phyloP scores from a whole-genome alignment of 139 green algal species.

The Chlorella sp. region DNA sequence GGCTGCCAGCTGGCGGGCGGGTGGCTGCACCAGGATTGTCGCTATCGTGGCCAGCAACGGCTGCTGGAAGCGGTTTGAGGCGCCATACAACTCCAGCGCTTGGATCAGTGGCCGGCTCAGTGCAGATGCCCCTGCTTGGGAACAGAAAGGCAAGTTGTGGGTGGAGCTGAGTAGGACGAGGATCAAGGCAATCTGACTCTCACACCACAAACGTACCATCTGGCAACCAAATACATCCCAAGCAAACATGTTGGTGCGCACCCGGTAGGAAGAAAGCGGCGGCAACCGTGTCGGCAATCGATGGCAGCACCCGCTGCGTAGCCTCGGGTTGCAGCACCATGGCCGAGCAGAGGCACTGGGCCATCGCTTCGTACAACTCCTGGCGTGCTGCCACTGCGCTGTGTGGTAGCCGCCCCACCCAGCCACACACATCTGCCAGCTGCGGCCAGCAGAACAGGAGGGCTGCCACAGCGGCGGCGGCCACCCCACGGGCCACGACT shows the following conservation, averaged over 20 bases:
- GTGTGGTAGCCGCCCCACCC: not conserved
- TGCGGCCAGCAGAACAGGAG: slow-evolving; percentile 25
- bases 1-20: not conserved
- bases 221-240: no score
- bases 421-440: slow-evolving; percentile 11
- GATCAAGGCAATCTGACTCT: not conserved
- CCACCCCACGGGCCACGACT: not conserved
- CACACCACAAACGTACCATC: not conserved
- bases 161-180: not conserved
- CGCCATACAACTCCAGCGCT: slow-evolving; percentile 11
- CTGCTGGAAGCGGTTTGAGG: not conserved
- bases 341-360: slow-evolving; percentile 11
- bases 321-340: slow-evolving; percentile 3
- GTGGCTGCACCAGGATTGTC: not conserved
- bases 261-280: slow-evolving; percentile 32
- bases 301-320: not conserved
- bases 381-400: not conserved
- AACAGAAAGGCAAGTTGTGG: not conserved
- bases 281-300: not conserved
- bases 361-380: slow-evolving; percentile 14
- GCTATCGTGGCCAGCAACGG: slow-evolving; percentile 24
- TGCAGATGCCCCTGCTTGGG: not conserved
- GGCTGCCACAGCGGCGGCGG: not conserved
- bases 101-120: slow-evolving; percentile 9
- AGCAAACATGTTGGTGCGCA: not conserved